Base-by-base conservation (phyloP, 176 grass and related monocot genomes). In the Zoysia japonica region DNA sequence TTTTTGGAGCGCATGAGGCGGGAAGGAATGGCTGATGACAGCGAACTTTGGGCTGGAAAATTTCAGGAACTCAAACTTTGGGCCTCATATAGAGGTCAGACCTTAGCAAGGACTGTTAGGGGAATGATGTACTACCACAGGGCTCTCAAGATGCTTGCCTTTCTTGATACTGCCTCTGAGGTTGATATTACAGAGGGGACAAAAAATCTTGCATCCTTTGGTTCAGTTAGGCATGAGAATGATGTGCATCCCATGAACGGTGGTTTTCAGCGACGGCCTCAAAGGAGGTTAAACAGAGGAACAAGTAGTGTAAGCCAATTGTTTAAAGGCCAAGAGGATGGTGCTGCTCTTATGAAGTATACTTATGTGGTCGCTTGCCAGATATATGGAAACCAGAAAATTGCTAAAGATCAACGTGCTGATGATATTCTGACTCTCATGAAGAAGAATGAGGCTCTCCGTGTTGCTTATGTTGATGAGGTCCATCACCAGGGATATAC, bases 51-150 rank as follows among this genome's bases (percentile, higher is more conserved):
- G 95, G 56, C 59, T 75, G 72, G 36, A 67, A 94, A 93, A 68
- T 93, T 75, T 65, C 83, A 80, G 72, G 92, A 98, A 79, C 88
- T 98, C 37, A 86, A 90, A 76, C 91, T 98, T 80, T 98, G 95
- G 95, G 90, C 95, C 80, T 98, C 95, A 2, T 94, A 98, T 81
- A 94, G 92, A 76, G 95, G 95, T 9, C 95, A 98, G 67, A 98
- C 95, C 40, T 90, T 98, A 68, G 75, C 92, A 54, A 73, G 92
- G 20, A 98, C 95, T 46, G 95, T 94, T 41, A 87, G 95, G 75
- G 95, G 95, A 80, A 98, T 98, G 95, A 98, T 98, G 95, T 98
- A 98, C 86, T 94, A 98, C 50, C 88, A 98, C 89, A 98, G 85
- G 72, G 90, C 95, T 85, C 95, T 98, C 62, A 98, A 98, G 88